Percentiles rank a stretch among this genome's conserved stretches.
phyloP scores from a whole-genome alignment of 1,284 basidiomycete species.

The Tilletia setariae region DNA sequence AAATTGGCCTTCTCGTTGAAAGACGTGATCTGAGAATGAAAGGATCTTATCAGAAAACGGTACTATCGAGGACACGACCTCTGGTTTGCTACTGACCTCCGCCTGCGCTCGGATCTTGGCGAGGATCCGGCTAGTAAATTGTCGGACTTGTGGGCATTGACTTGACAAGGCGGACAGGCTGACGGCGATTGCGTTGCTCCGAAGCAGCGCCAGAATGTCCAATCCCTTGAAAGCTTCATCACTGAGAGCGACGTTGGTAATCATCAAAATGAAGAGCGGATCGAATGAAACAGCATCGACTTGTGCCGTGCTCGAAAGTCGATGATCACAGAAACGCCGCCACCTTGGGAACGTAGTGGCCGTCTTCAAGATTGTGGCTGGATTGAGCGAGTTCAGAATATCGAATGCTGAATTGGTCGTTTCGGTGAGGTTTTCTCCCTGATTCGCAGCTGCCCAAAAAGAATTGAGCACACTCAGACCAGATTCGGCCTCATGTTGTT shows the following conservation, averaged over 20 bases:
- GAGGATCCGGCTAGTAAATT: conserved; percentile 56
- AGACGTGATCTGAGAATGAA: conserved; percentile 59
- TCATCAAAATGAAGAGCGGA: conserved; percentile 71
- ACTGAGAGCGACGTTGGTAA: conserved; percentile 66
- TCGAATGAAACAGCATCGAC: conserved; percentile 62
- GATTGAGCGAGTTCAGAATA: conserved; percentile 69
- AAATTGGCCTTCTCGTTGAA: conserved; percentile 80
- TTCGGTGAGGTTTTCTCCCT: not conserved
- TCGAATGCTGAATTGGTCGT: conserved; percentile 57
- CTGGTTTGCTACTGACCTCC: not conserved
- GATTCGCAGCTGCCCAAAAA: not conserved
- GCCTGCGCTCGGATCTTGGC: conserved; percentile 55
- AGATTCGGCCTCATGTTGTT: not conserved
- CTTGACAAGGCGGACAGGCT: conserved; percentile 72
- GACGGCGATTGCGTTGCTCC: conserved; percentile 74
- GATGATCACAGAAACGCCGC: not conserved
- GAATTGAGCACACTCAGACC: not conserved
- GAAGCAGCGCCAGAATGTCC: conserved; percentile 78
- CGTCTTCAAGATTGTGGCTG: conserved; percentile 68
- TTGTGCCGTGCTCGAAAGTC: not conserved
- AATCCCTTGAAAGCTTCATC: conserved; percentile 64
- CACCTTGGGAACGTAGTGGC: conserved; percentile 68
- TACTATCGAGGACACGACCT: not conserved
- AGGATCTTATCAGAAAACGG: not conserved
- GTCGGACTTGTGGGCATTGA: conserved; percentile 64